Percentiles rank a stretch among this genome's conserved stretches.
Conservation (phyloP, 2,329 filamentous ascomycete species). For the Neofusicoccum cordaticola region DNA sequence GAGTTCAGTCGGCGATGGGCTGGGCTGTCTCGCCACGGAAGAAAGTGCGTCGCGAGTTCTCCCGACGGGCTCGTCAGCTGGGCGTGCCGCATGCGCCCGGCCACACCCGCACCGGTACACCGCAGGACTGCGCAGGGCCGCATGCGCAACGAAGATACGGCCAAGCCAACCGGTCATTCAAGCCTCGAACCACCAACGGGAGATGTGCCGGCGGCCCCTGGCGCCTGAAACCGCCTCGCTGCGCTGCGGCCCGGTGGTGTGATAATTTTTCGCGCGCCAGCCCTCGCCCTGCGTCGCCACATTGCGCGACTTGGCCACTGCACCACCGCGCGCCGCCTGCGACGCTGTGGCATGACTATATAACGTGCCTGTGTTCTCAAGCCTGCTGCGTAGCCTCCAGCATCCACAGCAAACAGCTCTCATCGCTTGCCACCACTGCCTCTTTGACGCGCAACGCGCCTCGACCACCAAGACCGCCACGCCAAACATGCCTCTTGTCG, state of each 20-base stretch:
- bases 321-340: not conserved
- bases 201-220: constrained; percentile 11
- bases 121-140: not conserved
- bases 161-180: constrained; percentile 8
- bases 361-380: not conserved
- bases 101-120: not conserved
- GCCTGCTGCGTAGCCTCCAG: constrained; percentile 7
- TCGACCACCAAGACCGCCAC: not conserved
- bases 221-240: not conserved
- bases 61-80: constrained; percentile 3
- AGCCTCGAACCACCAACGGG: constrained; percentile 17
- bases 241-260: constrained; percentile 9
- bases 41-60: constrained; percentile 9
- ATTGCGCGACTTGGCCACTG: not conserved
- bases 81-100: not conserved
- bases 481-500: not conserved
- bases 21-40: not conserved
- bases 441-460: not conserved
- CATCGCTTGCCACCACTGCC: not conserved
- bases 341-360: not conserved
- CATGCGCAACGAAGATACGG: not conserved
- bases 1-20: not conserved
- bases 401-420: not conserved
- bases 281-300: not conserved
- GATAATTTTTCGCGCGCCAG: not conserved